Base-by-base conservation (phyloP, 495 filamentous ascomycete genomes). In the Penicillium canescens region DNA sequence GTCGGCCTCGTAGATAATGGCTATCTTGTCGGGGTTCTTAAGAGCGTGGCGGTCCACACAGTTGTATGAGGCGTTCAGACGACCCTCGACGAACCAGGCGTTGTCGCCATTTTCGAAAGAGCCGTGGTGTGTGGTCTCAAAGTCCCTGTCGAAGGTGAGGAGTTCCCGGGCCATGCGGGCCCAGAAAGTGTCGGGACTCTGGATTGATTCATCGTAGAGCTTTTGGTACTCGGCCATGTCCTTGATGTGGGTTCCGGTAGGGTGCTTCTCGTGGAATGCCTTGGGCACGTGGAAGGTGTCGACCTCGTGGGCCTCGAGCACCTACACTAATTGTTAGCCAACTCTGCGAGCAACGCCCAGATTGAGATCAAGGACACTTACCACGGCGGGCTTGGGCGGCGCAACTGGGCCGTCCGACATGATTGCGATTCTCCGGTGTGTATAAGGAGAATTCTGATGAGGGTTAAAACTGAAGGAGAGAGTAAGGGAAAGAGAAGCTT, bases 1-100 rank as follows among this genome's bases (percentile, higher is more conserved):
- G 62, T 98, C 95, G 46, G 92, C 94, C 73, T 99, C 94, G 77
- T 97, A 99, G 79, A 98, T 96, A 72, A 99, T 95, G 61, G 94
- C 94, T 36, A 92, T 83, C 77, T 84, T 89, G 73, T 96, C 76
- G 14, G 95, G 95, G 75, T 96, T 82, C 74, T 91, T 92, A 77
- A 93, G 79, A 9, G 93, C 94, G 72, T 97, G 94, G 55, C 94
- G 89, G 63, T 99, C 94, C 49, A 99, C 88, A 67, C 91, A 95
- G 78, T 99, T 99, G 83, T 90, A 99, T 21, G 89, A 92, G 41
- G 94, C 95, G 63, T 98, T 98, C 61, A 99, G 80, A 53, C 86
- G 83, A 52, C 94, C 94, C 73, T 96, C 94, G 44, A 90, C 72
- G 70, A 99, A 99, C 95, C 95, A 99, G 50, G 90, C 86, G 61